Conservation (phyloP, 2,329 filamentous ascomycete species). For the Trichoderma semiorbis region DNA sequence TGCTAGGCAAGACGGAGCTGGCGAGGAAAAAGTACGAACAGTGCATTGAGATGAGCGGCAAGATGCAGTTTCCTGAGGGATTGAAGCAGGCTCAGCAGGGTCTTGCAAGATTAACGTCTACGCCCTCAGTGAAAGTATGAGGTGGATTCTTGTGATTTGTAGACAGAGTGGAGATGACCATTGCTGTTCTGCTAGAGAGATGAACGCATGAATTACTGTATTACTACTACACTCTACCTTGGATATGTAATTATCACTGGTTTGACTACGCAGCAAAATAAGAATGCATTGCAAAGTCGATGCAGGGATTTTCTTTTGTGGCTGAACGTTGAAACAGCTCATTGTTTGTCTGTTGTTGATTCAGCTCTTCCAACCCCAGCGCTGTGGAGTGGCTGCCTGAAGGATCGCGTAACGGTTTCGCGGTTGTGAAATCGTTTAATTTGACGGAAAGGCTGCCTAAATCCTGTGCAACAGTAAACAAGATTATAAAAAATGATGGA, state of each 20-base stretch:
- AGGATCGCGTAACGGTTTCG: neutral
- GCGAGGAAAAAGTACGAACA: constrained; percentile 68
- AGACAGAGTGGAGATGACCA: neutral
- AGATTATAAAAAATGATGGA: neutral
- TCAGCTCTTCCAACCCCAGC: neutral
- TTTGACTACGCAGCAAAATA: neutral
- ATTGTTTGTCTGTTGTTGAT: neutral
- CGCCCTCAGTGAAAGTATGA: neutral
- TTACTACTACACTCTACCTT: neutral
- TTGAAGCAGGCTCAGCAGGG: constrained; percentile 51
- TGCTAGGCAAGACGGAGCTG: constrained; percentile 62
- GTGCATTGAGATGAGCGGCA: constrained; percentile 58
- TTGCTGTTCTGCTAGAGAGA: neutral
- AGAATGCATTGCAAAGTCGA: neutral
- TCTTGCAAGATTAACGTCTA: constrained; percentile 35
- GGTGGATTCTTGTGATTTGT: neutral
- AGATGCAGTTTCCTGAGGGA: constrained; percentile 50
- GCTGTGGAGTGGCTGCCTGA: neutral
- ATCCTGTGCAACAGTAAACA: neutral
- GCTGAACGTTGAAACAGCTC: neutral
- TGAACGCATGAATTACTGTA: neutral
- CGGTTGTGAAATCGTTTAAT: neutral
- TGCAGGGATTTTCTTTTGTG: neutral
- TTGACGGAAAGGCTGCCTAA: neutral
- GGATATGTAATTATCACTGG: neutral